Percentiles rank a stretch among this genome's conserved stretches.
Conservation (phyloP, 257 asterid genomes). For the Forsythia viridissima region DNA sequence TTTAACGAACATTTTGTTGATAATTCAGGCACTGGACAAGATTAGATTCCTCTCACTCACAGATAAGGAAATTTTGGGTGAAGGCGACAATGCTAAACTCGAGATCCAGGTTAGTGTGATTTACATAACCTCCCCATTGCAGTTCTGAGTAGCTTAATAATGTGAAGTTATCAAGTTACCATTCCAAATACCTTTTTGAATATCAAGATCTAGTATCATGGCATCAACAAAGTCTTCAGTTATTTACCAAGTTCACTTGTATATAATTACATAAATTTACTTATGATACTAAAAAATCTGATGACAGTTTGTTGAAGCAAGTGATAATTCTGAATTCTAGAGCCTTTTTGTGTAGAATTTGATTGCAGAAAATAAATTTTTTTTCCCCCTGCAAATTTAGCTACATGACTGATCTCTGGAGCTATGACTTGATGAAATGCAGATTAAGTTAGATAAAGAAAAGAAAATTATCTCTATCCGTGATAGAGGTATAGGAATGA, state of each 20-base stretch:
- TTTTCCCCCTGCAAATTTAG: neutral
- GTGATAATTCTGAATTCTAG: neutral
- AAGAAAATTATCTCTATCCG: slow-evolving; percentile 84
- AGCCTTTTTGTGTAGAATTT: neutral
- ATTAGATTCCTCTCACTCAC: slow-evolving; percentile 58
- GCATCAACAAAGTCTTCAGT: neutral
- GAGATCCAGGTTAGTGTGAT: no score
- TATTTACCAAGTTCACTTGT: no score
- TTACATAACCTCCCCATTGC: no score
- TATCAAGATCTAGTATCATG: neutral
- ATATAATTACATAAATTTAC: no score
- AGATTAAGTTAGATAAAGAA: slow-evolving; percentile 92
- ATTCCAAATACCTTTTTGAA: neutral
- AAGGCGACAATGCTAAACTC: no score
- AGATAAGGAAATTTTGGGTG: no score
- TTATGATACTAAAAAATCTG: neutral
- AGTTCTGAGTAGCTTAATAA: no score
- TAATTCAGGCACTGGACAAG: slow-evolving; percentile 82
- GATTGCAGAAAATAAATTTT: no score
- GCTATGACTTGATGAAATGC: slow-evolving; percentile 23
- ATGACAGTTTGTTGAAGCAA: neutral
- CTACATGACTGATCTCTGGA: neutral
- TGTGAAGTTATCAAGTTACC: slow-evolving; percentile 14
- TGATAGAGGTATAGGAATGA: slow-evolving; percentile 96
- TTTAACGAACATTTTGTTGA: neutral